Percentiles rank a stretch among this genome's conserved stretches.
These are phyloP conservation scores for Scopulariopsis brevicaulis DNA, from an alignment of 2,329 filamentous ascomycete genomes.

Conservation along the genomic window DNA sequence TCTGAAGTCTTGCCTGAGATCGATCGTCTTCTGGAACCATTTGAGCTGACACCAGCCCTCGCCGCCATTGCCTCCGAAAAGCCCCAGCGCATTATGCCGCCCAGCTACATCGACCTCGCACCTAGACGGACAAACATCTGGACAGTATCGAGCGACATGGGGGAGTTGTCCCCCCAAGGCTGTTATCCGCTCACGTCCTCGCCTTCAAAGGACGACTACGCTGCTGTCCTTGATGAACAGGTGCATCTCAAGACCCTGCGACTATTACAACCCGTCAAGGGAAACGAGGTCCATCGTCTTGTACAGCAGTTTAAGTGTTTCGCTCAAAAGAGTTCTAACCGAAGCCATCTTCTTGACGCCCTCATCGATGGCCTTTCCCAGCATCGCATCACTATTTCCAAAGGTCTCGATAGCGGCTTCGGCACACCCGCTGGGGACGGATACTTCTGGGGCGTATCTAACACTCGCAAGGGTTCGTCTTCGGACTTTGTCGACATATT, in stretches of 20 bases:
- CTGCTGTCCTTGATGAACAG: constrained; percentile 17
- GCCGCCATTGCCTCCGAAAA: constrained; percentile 9
- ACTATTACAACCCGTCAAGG: constrained; percentile 18
- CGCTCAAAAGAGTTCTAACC: constrained; percentile 7
- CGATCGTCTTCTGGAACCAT: constrained; percentile 8
- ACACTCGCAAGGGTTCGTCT: constrained; percentile 6
- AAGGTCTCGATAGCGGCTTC: constrained; percentile 24
- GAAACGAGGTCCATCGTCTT: constrained; percentile 14
- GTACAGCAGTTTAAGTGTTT: constrained; percentile 12
- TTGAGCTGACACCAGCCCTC: not conserved
- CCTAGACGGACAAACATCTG: constrained; percentile 17
- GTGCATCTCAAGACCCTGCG: constrained; percentile 17
- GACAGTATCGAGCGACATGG: constrained; percentile 15
- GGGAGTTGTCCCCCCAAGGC: constrained; percentile 14
- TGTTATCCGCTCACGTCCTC: constrained; percentile 18
- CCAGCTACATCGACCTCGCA: constrained; percentile 12
- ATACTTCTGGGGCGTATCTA: constrained; percentile 22
- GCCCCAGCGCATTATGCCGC: constrained; percentile 8
- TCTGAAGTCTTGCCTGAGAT: constrained; percentile 14
- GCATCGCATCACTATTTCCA: constrained; percentile 15
- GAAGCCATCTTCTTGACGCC: constrained; percentile 12
- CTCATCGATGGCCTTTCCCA: constrained; percentile 16
- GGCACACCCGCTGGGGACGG: constrained; percentile 15
- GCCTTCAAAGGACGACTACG: constrained; percentile 15
- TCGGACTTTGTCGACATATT: constrained; percentile 17